Base-by-base conservation (phyloP, 495 filamentous ascomycete genomes). In the Clohesyomyces aquaticus region DNA sequence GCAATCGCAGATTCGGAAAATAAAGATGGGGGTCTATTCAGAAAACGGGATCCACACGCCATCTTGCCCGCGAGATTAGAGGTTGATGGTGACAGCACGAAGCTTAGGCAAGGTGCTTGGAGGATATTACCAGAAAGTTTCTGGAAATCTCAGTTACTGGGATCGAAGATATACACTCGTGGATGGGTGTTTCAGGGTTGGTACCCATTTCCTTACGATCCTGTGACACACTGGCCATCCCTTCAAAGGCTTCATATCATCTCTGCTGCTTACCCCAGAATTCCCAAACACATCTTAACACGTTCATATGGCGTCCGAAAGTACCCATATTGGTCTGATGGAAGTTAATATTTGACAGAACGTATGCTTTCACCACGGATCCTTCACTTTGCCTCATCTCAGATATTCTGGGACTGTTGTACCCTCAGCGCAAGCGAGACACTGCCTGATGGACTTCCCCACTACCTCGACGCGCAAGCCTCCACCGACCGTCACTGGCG, bases 101-200 rank as follows among this genome's bases (percentile, higher is more conserved):
- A 19, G 21, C 14, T 56, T 11, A 19, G 32, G 22, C 14, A 22
- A 1, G 12, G 23, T 2, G 38, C 35, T 43, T 56, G 53, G 53
- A 19, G 53, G n/a, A 26, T 56, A 42, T 1, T 41, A 18, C 6
- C 46, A 4, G 26, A 50, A 32, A 29, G 60, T 26, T 11, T 68
- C 1, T 68, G 60, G 55, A 47, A 68, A 11, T 23, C 0, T 12
- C 32, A 68, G 29, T 29, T 68, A 11, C 54, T 68, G n/a, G 16
- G 49, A 14, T 55, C 65, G 2, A 11, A 10, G 3, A 27, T 68
- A 19, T 68, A 68, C 28, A 32, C 9, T 18, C 46, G 65, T 0
- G 65, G 65, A 4, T 68, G 65, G 65, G 65, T 68, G 14, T 68
- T 68, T 21, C 65, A 68, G 41, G 63, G 63, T 55, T 49, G 25